Base-by-base conservation (phyloP, 495 filamentous ascomycete species). In the Aspergillus cavernicola region DNA sequence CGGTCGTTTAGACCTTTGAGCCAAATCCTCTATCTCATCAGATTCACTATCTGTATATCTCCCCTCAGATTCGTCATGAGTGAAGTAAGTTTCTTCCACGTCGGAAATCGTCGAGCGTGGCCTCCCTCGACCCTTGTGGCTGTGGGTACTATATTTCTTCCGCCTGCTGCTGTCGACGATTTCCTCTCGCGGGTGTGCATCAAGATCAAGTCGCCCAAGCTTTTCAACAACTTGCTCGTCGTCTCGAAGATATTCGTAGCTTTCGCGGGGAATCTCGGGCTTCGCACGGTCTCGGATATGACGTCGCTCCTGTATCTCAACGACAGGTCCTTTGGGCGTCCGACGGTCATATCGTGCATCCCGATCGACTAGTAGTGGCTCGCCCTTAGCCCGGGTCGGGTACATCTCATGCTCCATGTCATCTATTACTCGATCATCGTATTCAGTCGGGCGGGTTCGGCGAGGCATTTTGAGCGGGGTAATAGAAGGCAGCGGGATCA, bases 261-360 rank as follows among this genome's bases (percentile, higher is more conserved):
- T 20, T 29, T 65, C 65, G 23, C 55, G 61, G 19, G 64, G 52
- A 39, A 67, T 55, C 36, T 67, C 66, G 24, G 66, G 60, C 11
- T 54, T 59, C 10, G 64, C 43, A 0, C 64, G 61, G 12, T 68
- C 69, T 22, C 62, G 64, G 13, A 66, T 37, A 22, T 53, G 61
- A 50, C 69, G 47, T 16, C 68, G 69, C 51, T 72, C 66, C 26
- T 71, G 52, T 13, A 71, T 59, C 43, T 70, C 65, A 11, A 58
- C 52, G 3, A 56, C 57, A 0, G 56, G 53, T 6, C 61, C 61
- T 39, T 60, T 59, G n/a, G 68, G 62, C 35, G 51, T 51, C 22
- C 67, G 66, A 32, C 61, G 66, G 11, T 52, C 54, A 39, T 62
- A 64, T 6, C 58, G 52, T 6, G 59, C 26, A 4, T 69, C 66